Evolutionary conservation across 2,329 filamentous ascomycete species (phyloP), one percentile per base, ranked within the genome.

Genomic region (Botrytis aclada): DNA sequence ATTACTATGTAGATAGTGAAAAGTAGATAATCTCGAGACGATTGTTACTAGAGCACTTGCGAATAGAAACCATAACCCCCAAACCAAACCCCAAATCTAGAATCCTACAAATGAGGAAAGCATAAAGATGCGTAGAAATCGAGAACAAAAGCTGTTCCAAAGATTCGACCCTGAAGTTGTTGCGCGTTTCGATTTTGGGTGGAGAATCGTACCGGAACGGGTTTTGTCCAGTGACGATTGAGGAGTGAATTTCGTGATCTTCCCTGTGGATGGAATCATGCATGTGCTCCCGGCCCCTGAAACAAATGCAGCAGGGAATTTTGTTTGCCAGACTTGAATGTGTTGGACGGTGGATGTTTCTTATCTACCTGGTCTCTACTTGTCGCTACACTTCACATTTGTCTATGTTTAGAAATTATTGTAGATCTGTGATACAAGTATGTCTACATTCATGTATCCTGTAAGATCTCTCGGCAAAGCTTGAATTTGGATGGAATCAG

Each of bases 341-440:
- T 34, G 54, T 37, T 34, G 56, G 29, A 20, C 10, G 22, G 56
- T 25, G 29, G 16, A 60, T 60, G n/a, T 37, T 60, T 34, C 2
- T 25, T 34, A 12, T 60, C 45, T 47, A 47, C 4, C 45, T 47
- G 43, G 41, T 41, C 20, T 25, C 22, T 47, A 47, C n/a, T n/a
- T n/a, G n/a, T n/a, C n/a, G 45, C 9, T 47, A 25, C 45, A 47
- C 45, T 16, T 25, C 10, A n/a, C 25, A n/a, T n/a, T 54, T n/a
- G 47, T n/a, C 12, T n/a, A 14, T 7, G 0, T n/a, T n/a, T 2
- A 54, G 2, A n/a, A 16, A 3, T n/a, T n/a, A 12, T 14, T 1
- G 5, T 54, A 16, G n/a, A 54, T 54, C 14, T 25, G 12, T 7
- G 12, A 54, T n/a, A 14, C 5, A 14, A 54, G 47, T 16, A n/a